Evolutionary conservation across 768 basidiomycete species (phyloP), one percentile per base, ranked within the genome.

Genomic region (Tulasnella sp.): DNA sequence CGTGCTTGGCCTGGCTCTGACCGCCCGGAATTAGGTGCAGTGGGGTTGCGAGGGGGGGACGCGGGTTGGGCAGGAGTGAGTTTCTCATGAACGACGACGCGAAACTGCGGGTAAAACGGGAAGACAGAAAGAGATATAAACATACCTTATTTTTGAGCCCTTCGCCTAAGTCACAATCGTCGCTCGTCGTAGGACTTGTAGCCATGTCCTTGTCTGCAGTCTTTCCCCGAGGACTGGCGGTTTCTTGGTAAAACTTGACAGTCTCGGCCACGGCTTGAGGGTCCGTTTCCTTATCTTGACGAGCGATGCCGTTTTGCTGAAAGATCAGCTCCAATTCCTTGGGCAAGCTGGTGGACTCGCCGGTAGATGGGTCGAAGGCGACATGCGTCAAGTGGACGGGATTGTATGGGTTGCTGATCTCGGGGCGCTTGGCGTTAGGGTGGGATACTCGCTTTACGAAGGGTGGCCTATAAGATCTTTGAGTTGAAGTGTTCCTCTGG

Each of bases 351-450:
- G 95, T 96, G 86, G 96, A 99, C 85, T 99, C 97, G 79, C 98
- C 98, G 0, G 97, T 99, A 77, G 95, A 97, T 9, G 94, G 94
- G 85, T 99, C 98, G 90, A 99, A 99, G 79, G 98, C 98, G 83
- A 99, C 98, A 83, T 99, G 98, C 3, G 97, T 99, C 82, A 99
- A 92, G 86, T 99, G 97, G 55, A 99, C 97, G 42, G 98, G 98
- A 85, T 99, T 98, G 84, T 98, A 99, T 0, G 98, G 98, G 0
- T 95, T 97, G 83, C 93, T 95, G 87, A 99, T 99, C 85, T 97
- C 95, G 18, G 89, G 90, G 15, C 92, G 90, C 84, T 93, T 44
- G 55, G 88, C 88, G 77, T 89, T 87, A 35, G 5, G 35, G 35
- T 5, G 35, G 35, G 35, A 35, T 35, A 5, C 35, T 35, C 35